These are phyloP conservation scores for Castanea mollissima DNA, from an alignment of 306 rosid genomes.

Conservation along the genomic window DNA sequence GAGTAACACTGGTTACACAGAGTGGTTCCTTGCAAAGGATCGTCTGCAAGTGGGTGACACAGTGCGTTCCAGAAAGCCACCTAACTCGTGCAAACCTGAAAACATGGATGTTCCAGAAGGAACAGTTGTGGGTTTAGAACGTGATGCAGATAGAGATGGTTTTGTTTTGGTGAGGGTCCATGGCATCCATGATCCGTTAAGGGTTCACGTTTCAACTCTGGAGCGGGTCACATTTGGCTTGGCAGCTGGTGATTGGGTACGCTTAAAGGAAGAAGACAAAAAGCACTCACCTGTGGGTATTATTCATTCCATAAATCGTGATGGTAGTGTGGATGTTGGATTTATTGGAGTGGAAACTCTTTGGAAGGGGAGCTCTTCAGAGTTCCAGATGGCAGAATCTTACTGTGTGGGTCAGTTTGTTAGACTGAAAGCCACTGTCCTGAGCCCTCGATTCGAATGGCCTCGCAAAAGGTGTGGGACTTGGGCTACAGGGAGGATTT, in stretches of 20 bases:
- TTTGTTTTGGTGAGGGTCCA: constrained; percentile 75
- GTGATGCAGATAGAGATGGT: constrained; percentile 42
- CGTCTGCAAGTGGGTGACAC: constrained; percentile 74
- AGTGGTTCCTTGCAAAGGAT: constrained; percentile 87
- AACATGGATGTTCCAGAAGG: constrained; percentile 83
- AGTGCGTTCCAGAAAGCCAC: constrained; percentile 80
- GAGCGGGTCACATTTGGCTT: constrained; percentile 77
- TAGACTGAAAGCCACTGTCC: constrained; percentile 49
- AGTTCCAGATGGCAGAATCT: constrained; percentile 74
- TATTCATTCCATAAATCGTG: constrained; percentile 66
- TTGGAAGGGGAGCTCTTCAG: constrained; percentile 67
- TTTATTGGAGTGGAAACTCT: constrained; percentile 74
- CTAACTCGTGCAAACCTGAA: constrained; percentile 60
- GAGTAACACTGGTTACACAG: constrained; percentile 46
- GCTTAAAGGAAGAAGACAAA: constrained; percentile 51
- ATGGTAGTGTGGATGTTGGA: constrained; percentile 63
- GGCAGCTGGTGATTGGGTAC: constrained; percentile 84
- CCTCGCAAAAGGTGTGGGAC: constrained; percentile 52
- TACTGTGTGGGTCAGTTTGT: constrained; percentile 79
- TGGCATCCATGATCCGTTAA: constrained; percentile 75
- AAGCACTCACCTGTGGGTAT: constrained; percentile 83
- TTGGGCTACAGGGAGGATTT: constrained; percentile 72
- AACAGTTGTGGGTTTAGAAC: constrained; percentile 72
- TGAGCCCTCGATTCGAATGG: constrained; percentile 84
- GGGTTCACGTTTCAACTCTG: constrained; percentile 56